Conservation (phyloP, 805 yeast species). For the Teunomyces atbi region DNA sequence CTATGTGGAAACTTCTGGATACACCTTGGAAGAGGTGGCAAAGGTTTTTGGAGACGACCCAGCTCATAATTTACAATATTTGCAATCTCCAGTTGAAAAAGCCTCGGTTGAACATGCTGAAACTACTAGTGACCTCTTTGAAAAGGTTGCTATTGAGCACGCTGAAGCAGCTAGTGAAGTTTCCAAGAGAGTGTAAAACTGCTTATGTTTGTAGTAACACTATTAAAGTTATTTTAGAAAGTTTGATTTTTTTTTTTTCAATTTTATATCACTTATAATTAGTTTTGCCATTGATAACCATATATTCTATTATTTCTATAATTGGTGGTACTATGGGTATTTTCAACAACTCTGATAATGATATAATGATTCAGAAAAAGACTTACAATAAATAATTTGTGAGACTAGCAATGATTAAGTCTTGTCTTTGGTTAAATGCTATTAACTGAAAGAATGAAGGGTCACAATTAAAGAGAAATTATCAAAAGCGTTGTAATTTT, state of each 20-base stretch:
- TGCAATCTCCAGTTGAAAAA: constrained; percentile 2
- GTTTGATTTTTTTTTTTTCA: neutral
- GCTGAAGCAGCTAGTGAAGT: neutral
- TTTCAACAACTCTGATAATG: too few species aligned
- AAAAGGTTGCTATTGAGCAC: neutral
- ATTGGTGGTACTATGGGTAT: too few species aligned
- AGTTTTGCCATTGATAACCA: too few species aligned
- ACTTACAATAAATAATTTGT: too few species aligned
- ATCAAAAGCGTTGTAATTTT: too few species aligned
- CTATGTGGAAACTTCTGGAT: constrained; percentile 43
- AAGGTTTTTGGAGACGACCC: constrained; percentile 38
- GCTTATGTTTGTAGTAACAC: neutral
- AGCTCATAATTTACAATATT: constrained; percentile 2
- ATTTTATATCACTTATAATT: neutral
- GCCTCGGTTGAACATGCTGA: neutral
- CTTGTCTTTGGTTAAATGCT: too few species aligned
- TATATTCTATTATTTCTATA: too few species aligned
- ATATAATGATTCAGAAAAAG: too few species aligned
- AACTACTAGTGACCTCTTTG: neutral
- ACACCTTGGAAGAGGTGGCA: constrained; percentile 44
- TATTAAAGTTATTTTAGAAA: neutral
- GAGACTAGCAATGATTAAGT: too few species aligned
- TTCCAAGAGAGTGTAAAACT: neutral
- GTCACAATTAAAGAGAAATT: too few species aligned
- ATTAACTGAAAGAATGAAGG: too few species aligned